Base-by-base conservation (phyloP, 805 yeast species). In the Grigorovia humatica region DNA sequence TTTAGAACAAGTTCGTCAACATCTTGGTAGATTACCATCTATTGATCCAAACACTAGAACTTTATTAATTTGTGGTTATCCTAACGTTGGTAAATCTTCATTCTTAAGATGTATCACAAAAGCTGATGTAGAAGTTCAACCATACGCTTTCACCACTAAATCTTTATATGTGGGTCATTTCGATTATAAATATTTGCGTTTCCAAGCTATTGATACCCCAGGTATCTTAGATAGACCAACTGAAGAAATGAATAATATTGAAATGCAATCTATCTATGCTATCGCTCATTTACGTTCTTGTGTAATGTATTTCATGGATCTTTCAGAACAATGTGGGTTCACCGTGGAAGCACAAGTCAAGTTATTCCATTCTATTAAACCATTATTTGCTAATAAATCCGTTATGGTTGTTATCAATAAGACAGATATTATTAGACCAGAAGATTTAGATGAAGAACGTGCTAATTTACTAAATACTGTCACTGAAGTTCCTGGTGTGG, bases 21-120 rank as follows among this genome's bases (percentile, higher is more conserved):
- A 93, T 75, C 79, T 93, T 74, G 96, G 98, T 63, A 89, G 99
- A 80, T 77, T 93, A 63, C 99, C 99, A 54, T 80, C 91, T 59
- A 93, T 93, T 69, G 99, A 93, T 71, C 99, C 99, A 67, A 93
- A 93, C 73, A 93, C 99, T 52, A 85, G 99, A 76, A 93, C 99
- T 23, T 75, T 93, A 61, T 78, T 93, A 64, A 91, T 93, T 65
- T 93, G 99, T 75, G 99, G 99, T 56, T 93, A 93, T 73, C 99
- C 99, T 52, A 93, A 93, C 71, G 99, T 93, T 55, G 99, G 99
- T 74, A 93, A 93, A 73, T 93, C 99, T 13, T 88, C 96, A 15
- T 93, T 93, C 73, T 78, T 93, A 70, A 79, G 82, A 66, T 81
- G 93, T 69, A 87, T 93, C 72, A 93, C 99, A 57, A 87, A 95